A percentile compares a stretch with the other conserved stretches of the same genome.
These are phyloP conservation scores for Cladobotryum protrusum DNA, from an alignment of 2,329 filamentous ascomycete species.

Conservation along the genomic window DNA sequence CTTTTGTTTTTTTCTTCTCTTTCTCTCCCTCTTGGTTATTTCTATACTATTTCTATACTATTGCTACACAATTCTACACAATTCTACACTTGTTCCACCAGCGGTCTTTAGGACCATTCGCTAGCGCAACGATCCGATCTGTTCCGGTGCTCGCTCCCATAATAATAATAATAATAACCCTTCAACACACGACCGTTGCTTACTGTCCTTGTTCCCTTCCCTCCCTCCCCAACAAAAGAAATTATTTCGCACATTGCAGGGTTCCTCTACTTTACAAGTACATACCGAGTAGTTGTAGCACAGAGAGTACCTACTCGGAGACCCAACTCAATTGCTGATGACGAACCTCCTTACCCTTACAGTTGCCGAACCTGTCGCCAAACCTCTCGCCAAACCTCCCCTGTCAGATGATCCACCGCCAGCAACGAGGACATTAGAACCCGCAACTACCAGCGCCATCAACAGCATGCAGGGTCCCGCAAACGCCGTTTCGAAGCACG, in stretches of 20 bases:
- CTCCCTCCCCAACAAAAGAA: background rate
- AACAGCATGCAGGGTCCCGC: constrained; percentile 34
- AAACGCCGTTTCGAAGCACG: constrained; percentile 27
- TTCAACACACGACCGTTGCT: background rate
- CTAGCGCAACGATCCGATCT: too few species aligned
- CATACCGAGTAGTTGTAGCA: background rate
- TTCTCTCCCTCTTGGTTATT: background rate
- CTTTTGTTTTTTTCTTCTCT: background rate
- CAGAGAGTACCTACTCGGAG: too few species aligned
- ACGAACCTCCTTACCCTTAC: constrained; percentile 12
- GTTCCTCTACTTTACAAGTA: background rate
- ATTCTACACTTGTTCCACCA: too few species aligned
- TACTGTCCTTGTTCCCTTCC: background rate
- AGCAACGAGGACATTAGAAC: constrained; percentile 27
- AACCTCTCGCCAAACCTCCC: constrained; percentile 12
- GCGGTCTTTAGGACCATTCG: too few species aligned
- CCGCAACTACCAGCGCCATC: constrained; percentile 33
- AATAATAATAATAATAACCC: background rate
- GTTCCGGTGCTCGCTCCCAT: background rate
- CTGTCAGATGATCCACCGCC: constrained; percentile 25
- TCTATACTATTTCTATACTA: background rate
- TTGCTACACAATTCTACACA: background rate
- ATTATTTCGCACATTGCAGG: too few species aligned
- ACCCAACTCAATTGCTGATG: constrained; percentile 14
- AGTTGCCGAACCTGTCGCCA: background rate